A percentile compares a stretch with the other conserved stretches of the same genome.
These are phyloP conservation scores for Backusella psychrophila DNA, from an alignment of 192 early-diverging fungal species.

Conservation along the genomic window DNA sequence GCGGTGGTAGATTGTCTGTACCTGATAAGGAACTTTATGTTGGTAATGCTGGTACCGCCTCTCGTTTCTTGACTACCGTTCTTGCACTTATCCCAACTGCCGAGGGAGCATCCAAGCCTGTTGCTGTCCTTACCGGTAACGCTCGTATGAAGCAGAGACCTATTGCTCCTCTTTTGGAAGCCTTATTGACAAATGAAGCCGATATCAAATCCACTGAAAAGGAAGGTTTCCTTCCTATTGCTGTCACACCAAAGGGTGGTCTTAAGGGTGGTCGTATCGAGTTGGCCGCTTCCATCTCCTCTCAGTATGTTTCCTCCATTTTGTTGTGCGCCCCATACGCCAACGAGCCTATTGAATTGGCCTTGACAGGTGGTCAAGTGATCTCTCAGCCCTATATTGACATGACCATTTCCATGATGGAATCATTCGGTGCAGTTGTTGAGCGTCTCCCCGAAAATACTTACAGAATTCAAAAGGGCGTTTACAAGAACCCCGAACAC, in stretches of 20 bases:
- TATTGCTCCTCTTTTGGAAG: conserved; percentile 84
- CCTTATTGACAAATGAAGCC: conserved; percentile 81
- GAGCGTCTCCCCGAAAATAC: conserved; percentile 70
- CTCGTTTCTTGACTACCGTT: conserved; percentile 91
- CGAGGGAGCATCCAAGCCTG: conserved; percentile 19
- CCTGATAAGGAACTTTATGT: conserved; percentile 83
- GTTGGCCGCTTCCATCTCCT: conserved; percentile 90
- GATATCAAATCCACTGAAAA: conserved; percentile 73
- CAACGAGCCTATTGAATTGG: conserved; percentile 69
- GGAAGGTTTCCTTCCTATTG: conserved; percentile 84
- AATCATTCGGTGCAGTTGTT: conserved; percentile 84
- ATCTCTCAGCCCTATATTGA: conserved; percentile 99
- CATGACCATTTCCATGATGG: conserved; percentile 99
- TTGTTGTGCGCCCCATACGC: conserved; percentile 96
- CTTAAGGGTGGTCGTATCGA: conserved; percentile 86
- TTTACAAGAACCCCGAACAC: conserved; percentile 78
- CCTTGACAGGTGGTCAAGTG: conserved; percentile 88
- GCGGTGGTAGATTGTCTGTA: conserved; percentile 71
- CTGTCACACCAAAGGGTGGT: conserved; percentile 70
- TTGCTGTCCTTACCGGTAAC: conserved; percentile 86
- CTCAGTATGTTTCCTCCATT: conserved; percentile 98
- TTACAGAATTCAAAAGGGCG: conserved; percentile 78
- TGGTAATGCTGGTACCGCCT: conserved; percentile 97
- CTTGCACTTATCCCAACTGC: conserved; percentile 67
- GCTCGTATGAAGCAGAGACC: conserved; percentile 98